Percentiles rank a stretch among this genome's conserved stretches.
Evolutionary conservation across 495 filamentous ascomycete species (phyloP).

Genomic region (Tuber indicum): DNA sequence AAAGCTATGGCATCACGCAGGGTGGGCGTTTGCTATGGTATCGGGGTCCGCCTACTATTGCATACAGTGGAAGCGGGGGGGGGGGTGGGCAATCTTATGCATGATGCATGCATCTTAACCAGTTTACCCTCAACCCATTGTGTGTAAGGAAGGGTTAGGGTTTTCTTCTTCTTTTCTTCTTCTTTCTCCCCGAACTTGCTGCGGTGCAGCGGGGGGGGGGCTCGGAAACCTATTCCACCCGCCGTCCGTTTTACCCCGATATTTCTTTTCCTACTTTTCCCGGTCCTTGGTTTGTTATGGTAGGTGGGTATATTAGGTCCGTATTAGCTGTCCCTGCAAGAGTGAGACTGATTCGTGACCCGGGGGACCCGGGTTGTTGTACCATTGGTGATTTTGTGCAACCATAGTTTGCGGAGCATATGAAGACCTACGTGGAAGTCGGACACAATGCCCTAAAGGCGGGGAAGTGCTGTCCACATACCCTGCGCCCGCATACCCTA

Average conservation of each 20-base stretch:
- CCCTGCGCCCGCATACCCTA: neutral
- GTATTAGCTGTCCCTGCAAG: neutral
- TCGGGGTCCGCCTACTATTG: neutral
- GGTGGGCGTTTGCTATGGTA: neutral
- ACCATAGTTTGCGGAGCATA: neutral
- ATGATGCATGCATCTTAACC: neutral
- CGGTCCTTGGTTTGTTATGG: neutral
- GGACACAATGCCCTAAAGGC: neutral
- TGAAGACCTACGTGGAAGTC: neutral
- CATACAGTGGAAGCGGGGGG: neutral
- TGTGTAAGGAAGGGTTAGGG: neutral
- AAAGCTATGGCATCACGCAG: neutral
- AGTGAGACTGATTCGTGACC: neutral
- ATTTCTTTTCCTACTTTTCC: neutral
- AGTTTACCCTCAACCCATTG: neutral
- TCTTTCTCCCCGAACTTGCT: neutral
- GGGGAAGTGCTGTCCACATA: neutral
- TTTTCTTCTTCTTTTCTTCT: neutral
- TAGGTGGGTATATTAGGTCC: neutral
- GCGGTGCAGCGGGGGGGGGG: too few relatives aligned
- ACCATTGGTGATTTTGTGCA: neutral
- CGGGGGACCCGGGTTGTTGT: neutral
- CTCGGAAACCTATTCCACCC: neutral
- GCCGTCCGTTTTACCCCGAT: neutral
- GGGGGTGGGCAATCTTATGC: neutral